Base-by-base conservation (phyloP, 2,329 filamentous ascomycete genomes). In the Tolypocladium amazonense region DNA sequence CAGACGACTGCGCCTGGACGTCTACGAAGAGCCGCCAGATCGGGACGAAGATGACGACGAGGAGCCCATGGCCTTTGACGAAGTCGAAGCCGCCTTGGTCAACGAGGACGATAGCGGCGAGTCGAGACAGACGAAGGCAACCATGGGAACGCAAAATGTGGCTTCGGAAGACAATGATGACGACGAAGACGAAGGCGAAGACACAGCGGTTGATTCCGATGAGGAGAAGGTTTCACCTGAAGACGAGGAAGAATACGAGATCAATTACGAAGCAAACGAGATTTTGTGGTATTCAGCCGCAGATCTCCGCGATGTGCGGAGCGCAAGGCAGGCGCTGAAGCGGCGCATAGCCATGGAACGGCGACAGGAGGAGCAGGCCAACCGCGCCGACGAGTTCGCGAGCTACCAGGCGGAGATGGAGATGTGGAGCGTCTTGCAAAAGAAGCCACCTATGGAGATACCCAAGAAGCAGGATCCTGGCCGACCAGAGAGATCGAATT, bases 1-100 rank as follows among this genome's bases (percentile, higher is more conserved):
- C 8, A 73, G 82, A 38, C 73, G 83, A 54, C 65, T 85, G 43
- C 71, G 77, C 5, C 65, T 86, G 4, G 71, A 78, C 20, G 77
- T 85, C 4, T 75, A 73, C 47, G 71, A 77, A 7, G 70, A 79
- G 9, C 70, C 66, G 5, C 60, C 64, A 7, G 60, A 62, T 39
- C 60, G 56, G 23, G 65, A 68, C 0, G 66, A 66, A 8, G 64
- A 66, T 8, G 57, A 62, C 9, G 64, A 69, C 2, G 63, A 70
- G 30, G 69, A 70, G 7, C 66, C 68, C 15, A 73, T 81, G 72
- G 64, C 72, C 0, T 80, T 77, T 62, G 71, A 77, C 20, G 73
- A 77, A 37, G 75, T 81, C 11, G 80, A 81, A 65, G 63, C 65
- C 1, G 69, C 68, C 0, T 70, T 82, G 2, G 58, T 14, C 8